A percentile compares a stretch with the other conserved stretches of the same genome.
Evolutionary conservation across 208 protist species (phyloP).

Genomic region (Wallacemonas sp.): DNA sequence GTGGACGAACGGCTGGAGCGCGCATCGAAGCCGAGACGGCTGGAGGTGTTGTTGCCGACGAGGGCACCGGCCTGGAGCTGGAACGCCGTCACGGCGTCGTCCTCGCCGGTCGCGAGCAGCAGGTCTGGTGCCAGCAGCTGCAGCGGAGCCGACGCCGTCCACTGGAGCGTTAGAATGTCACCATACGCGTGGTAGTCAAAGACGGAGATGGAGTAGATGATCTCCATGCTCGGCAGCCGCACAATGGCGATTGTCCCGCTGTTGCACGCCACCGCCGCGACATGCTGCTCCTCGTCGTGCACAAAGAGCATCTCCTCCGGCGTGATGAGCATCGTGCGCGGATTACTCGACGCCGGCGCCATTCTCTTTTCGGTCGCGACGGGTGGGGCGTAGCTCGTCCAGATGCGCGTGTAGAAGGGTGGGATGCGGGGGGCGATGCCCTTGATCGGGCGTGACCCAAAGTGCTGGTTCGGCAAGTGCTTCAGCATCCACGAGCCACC

Average conservation of each 20-base stretch:
- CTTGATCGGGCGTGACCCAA: conserved; percentile 52
- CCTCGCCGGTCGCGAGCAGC: conserved; percentile 68
- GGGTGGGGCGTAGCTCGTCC: conserved; percentile 32
- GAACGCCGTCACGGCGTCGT: conserved; percentile 79
- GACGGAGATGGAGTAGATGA: conserved; percentile 39
- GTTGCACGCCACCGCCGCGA: conserved; percentile 68
- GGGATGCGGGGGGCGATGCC: conserved; percentile 58
- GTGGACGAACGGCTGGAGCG: conserved; percentile 22
- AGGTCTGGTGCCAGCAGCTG: conserved; percentile 58
- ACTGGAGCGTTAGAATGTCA: conserved; percentile 62
- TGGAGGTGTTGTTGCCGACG: conserved; percentile 2
- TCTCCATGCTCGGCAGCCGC: conserved; percentile 51
- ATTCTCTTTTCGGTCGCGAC: neutral
- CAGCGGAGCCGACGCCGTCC: conserved; percentile 42
- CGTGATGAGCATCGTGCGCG: conserved; percentile 31
- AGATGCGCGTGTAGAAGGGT: conserved; percentile 67
- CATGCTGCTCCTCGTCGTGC: conserved; percentile 50
- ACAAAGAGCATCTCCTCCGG: conserved; percentile 41
- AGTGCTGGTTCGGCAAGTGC: conserved; percentile 40
- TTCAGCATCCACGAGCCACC: conserved; percentile 58
- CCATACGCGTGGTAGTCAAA: conserved; percentile 74
- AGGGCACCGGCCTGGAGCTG: conserved; percentile 35
- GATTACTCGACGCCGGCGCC: neutral
- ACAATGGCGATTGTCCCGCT: conserved; percentile 63
- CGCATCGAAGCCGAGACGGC: conserved; percentile 15